Evolutionary conservation across 495 filamentous ascomycete genomes (phyloP).

Genomic region (Trichocladium uniseriatum): DNA sequence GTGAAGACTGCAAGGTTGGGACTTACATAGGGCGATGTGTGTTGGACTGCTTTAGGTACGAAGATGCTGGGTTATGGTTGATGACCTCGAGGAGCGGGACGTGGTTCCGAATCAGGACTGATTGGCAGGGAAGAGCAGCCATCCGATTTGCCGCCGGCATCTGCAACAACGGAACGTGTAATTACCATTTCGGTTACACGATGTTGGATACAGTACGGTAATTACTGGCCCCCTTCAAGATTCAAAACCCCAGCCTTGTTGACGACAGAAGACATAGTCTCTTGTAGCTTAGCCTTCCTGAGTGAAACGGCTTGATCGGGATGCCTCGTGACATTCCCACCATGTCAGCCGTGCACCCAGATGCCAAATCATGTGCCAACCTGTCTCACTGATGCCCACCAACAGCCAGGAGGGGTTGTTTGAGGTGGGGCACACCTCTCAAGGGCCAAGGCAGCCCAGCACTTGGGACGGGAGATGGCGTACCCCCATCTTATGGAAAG

Average conservation of each 20-base stretch:
- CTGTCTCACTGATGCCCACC: constrained; percentile 13
- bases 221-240: too few species aligned
- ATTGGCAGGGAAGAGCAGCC: neutral
- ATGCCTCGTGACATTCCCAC: constrained; percentile 8
- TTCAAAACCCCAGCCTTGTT: too few species aligned
- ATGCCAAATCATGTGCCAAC: constrained; percentile 18
- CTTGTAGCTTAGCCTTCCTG: too few species aligned
- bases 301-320: too few species aligned
- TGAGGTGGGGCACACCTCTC: neutral
- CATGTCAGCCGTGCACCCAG: neutral
- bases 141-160: constrained; percentile 7
- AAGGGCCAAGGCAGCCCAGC: too few species aligned
- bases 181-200: too few species aligned
- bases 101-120: neutral
- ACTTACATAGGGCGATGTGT: neutral
- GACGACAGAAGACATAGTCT: too few species aligned
- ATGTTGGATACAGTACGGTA: too few species aligned
- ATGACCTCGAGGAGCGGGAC: too few species aligned
- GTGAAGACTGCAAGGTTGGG: constrained; percentile 1
- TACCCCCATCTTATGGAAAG: too few species aligned
- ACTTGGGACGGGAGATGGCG: too few species aligned
- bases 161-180: neutral
- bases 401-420: neutral
- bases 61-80: neutral
- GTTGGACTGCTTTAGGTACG: neutral